phyloP scores from a whole-genome alignment of 1,284 basidiomycete species.

The Limonomyces culmigenus region DNA sequence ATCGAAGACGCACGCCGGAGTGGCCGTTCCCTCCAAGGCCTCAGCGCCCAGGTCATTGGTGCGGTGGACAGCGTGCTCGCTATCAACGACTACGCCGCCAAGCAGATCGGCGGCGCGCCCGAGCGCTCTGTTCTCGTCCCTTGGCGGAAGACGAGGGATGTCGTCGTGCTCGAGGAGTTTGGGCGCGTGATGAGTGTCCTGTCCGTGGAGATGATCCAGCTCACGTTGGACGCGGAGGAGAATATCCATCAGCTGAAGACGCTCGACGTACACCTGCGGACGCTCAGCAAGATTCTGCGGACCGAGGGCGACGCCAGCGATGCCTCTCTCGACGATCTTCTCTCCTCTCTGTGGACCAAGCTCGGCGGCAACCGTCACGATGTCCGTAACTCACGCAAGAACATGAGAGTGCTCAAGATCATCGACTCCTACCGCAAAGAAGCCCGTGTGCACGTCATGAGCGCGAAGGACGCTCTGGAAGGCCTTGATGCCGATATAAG shows the following conservation, averaged over 20 bases:
- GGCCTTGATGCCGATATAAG: slow-evolving; percentile 55
- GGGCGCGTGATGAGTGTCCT: slow-evolving; percentile 42
- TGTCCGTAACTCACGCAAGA: no score
- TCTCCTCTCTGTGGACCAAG: slow-evolving; percentile 47
- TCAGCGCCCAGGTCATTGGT: slow-evolving; percentile 44
- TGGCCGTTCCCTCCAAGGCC: slow-evolving; percentile 35
- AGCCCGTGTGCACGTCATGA: slow-evolving; percentile 45
- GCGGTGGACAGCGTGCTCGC: slow-evolving; percentile 59
- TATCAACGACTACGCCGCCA: slow-evolving; percentile 49
- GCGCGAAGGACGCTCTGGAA: no score
- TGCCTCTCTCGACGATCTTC: slow-evolving; percentile 29
- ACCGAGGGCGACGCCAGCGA: slow-evolving; percentile 34
- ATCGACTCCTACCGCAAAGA: slow-evolving; percentile 36
- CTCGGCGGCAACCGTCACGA: slow-evolving; percentile 58
- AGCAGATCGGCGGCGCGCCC: slow-evolving; percentile 34
- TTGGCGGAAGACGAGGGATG: slow-evolving; percentile 14
- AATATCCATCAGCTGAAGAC: slow-evolving; percentile 34
- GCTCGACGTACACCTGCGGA: slow-evolving; percentile 38
- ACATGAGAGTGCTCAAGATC: slow-evolving; percentile 34
- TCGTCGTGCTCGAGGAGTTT: slow-evolving; percentile 35
- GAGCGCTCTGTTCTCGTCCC: slow-evolving; percentile 19
- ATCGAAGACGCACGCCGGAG: slow-evolving; percentile 39
- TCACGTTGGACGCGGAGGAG: slow-evolving; percentile 44
- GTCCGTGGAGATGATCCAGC: slow-evolving; percentile 28
- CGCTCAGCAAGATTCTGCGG: slow-evolving; percentile 35